Evolutionary conservation across 306 rosid species (phyloP).

Genomic region (Dalbergia oliveri): DNA sequence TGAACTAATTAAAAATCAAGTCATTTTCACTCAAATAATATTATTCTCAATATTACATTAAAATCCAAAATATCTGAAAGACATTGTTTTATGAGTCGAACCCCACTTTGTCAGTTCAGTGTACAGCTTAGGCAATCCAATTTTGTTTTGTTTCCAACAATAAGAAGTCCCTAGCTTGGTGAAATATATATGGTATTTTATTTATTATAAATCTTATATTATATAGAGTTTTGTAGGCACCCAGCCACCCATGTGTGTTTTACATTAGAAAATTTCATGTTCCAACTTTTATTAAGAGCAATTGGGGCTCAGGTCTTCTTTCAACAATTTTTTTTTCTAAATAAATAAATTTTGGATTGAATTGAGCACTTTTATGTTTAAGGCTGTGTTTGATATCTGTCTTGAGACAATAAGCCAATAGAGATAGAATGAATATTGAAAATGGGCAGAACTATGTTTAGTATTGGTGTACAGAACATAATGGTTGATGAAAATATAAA

Average conservation of each 20-base stretch:
- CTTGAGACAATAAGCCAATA: too few species aligned
- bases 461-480: too few species aligned
- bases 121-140: neutral
- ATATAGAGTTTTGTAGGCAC: neutral
- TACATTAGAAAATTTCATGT: too few species aligned
- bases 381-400: too few species aligned
- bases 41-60: neutral
- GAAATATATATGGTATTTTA: neutral
- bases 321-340: too few species aligned
- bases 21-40: neutral
- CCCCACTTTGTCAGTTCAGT: conserved; percentile 12
- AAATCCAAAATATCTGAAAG: neutral
- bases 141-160: neutral
- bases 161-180: neutral
- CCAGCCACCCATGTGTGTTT: neutral
- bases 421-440: too few species aligned
- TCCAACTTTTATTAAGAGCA: too few species aligned
- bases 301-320: too few species aligned
- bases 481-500: too few species aligned
- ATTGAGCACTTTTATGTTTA: too few species aligned
- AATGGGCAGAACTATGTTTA: too few species aligned
- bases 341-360: too few species aligned
- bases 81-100: neutral
- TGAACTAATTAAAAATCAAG: neutral
- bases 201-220: neutral